A percentile compares a stretch with the other conserved stretches of the same genome.
Conservation (phyloP, 768 basidiomycete species). For the Russula sp. region DNA sequence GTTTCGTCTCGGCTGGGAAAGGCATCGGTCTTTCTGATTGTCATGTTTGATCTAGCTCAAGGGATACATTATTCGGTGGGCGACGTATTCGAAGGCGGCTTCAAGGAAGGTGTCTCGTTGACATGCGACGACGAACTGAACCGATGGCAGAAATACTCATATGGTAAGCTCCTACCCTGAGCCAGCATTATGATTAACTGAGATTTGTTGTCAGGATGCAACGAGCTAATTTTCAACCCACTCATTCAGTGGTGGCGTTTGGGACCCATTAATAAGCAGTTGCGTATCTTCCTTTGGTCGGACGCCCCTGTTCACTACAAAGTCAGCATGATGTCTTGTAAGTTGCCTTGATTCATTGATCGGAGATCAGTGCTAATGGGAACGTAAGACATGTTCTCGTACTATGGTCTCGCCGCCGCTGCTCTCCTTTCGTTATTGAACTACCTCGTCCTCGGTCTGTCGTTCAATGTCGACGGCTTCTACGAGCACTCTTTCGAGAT, state of each 20-base stretch:
- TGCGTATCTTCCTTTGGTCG: conserved; percentile 75
- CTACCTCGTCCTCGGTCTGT: conserved; percentile 65
- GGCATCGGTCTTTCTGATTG: background rate
- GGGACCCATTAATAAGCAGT: conserved; percentile 82
- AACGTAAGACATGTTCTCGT: conserved; percentile 46
- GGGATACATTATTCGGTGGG: conserved; percentile 80
- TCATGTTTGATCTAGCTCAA: conserved; percentile 35
- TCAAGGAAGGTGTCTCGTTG: conserved; percentile 89
- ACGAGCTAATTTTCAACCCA: conserved; percentile 84
- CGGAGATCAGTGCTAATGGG: background rate
- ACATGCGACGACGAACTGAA: conserved; percentile 90
- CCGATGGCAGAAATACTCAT: conserved; percentile 87
- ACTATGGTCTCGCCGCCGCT: conserved; percentile 63
- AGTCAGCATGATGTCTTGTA: conserved; percentile 71
- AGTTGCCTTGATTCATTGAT: conserved; percentile 33
- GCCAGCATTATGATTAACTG: background rate
- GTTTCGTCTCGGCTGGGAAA: too few species aligned
- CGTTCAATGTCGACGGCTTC: conserved; percentile 61
- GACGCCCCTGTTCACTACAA: conserved; percentile 79
- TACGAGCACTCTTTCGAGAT: conserved; percentile 73
- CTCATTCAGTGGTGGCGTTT: conserved; percentile 69
- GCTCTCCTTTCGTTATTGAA: conserved; percentile 63
- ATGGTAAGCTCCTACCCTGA: conserved; percentile 45
- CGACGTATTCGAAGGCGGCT: conserved; percentile 82
- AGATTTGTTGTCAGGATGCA: conserved; percentile 49